These are phyloP conservation scores for Capsella bursapastoris DNA, from an alignment of 345 rosid genomes.

Conservation along the genomic window DNA sequence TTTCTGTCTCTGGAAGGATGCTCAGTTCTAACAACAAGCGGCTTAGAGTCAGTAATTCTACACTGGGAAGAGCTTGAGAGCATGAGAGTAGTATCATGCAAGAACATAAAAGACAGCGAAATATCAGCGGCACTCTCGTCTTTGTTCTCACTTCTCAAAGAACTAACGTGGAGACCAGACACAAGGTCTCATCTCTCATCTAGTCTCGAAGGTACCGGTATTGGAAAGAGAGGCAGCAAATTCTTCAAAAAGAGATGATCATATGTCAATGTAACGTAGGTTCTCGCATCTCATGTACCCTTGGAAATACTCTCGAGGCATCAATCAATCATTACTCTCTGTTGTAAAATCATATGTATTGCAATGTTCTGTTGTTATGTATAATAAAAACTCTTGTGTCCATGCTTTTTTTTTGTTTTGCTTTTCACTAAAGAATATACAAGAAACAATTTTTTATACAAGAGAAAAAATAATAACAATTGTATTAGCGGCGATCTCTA, in stretches of 20 bases:
- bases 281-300: constrained; percentile 10
- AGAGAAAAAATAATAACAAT: background rate
- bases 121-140: constrained; percentile 74
- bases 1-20: constrained; percentile 78
- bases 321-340: background rate
- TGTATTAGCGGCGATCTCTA: constrained; percentile 13
- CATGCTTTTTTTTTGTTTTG: background rate
- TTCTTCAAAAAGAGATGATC: constrained; percentile 66
- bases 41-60: constrained; percentile 74
- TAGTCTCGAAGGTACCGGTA: constrained; percentile 62
- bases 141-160: constrained; percentile 74
- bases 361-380: constrained; percentile 22
- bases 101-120: constrained; percentile 72
- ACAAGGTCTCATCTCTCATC: constrained; percentile 71
- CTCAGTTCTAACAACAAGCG: constrained; percentile 70
- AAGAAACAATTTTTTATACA: background rate
- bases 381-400: background rate
- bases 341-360: constrained; percentile 26
- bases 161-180: constrained; percentile 92
- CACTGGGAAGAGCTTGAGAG: constrained; percentile 77
- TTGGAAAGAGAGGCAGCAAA: constrained; percentile 82
- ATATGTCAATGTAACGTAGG: background rate
- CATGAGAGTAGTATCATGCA: constrained; percentile 71
- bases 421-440: too few species aligned
- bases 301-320: background rate